Evolutionary conservation across 2,329 filamentous ascomycete species (phyloP), one percentile per base, ranked within the genome.

Genomic region (Rutstroemia sp.): DNA sequence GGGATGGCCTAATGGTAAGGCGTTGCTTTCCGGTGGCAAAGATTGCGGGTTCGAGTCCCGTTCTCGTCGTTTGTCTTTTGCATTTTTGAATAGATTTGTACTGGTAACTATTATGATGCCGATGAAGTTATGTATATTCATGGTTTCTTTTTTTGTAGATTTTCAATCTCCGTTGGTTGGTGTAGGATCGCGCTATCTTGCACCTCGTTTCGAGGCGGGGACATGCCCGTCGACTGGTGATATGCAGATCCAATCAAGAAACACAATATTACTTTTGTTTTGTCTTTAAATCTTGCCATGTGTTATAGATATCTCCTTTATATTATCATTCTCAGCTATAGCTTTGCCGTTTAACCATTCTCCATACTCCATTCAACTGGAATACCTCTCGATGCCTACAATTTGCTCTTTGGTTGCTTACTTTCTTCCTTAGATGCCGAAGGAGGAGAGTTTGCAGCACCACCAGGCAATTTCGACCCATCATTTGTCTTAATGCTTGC

Each of bases 1-100:
- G 51, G 45, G 51, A 56, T 62, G 60, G 60, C 60, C 59, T 61
- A 62, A 62, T 62, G 60, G 60, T 58, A 62, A 61, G 59, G 63
- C 62, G 60, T 64, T 64, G 61, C 63, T 64, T 64, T 64, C 62
- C 62, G 62, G 62, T 56, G 62, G 62, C 60, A 64, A 64, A 64
- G 61, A 63, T 60, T 64, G 62, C 57, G 60, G 58, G 62, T 64
- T 64, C 62, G 62, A 64, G 62, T 64, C 62, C 58, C 60, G 57
- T 58, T 57, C 53, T 51, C 51, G 54, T 64, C 60, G 61, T 27
- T 48, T 48, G 41, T 44, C 12, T 44, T 44, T 19, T 37, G 25
- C 14, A 16, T 34, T 48, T 48, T 27, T 23, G n/a, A 27, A 9
- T 39, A 7, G 38, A 19, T 19, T 19, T 19, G 19, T 19, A 19